These are phyloP conservation scores for Fusarium ambrosium DNA, from an alignment of 2,329 filamentous ascomycete species.

Conservation along the genomic window DNA sequence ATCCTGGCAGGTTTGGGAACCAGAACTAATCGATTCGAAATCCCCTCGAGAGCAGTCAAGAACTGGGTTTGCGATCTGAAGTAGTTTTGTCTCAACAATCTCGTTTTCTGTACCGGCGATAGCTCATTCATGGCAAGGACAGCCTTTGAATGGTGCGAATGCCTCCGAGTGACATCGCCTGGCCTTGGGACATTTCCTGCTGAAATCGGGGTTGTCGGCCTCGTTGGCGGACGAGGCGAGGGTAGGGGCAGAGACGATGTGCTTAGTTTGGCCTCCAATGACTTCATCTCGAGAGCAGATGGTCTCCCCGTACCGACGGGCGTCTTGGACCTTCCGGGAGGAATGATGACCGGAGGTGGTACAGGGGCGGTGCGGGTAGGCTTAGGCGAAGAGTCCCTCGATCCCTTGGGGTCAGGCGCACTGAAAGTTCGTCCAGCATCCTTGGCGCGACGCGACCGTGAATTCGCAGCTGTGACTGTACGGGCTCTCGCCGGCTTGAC, in stretches of 20 bases:
- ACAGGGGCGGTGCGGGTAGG: conserved; percentile 44
- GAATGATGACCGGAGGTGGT: conserved; percentile 34
- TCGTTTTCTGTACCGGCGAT: conserved; percentile 75
- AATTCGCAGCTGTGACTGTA: conserved; percentile 69
- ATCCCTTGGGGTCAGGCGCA: conserved; percentile 56
- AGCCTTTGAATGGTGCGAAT: conserved; percentile 72
- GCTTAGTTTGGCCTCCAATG: conserved; percentile 73
- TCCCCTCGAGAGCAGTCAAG: conserved; percentile 82
- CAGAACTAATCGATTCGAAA: conserved; percentile 85
- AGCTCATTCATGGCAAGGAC: conserved; percentile 72
- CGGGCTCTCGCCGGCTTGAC: conserved; percentile 71
- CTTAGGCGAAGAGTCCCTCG: conserved; percentile 46
- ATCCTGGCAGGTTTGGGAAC: conserved; percentile 86
- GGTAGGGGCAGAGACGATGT: conserved; percentile 77
- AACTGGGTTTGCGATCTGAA: conserved; percentile 87
- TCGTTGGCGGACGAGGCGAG: conserved; percentile 64
- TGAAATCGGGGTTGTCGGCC: conserved; percentile 70
- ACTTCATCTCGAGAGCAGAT: conserved; percentile 65
- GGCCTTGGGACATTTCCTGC: conserved; percentile 63
- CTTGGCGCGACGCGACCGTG: conserved; percentile 63
- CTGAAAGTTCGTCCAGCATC: conserved; percentile 61
- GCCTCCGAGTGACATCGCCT: conserved; percentile 68
- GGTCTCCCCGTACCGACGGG: conserved; percentile 58
- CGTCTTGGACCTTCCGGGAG: conserved; percentile 49
- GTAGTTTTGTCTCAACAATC: conserved; percentile 82